Evolutionary conservation across 1,139 yeast genomes (phyloP), one percentile per base, ranked within the genome.

Genomic region (Hanseniaspora sp.): DNA sequence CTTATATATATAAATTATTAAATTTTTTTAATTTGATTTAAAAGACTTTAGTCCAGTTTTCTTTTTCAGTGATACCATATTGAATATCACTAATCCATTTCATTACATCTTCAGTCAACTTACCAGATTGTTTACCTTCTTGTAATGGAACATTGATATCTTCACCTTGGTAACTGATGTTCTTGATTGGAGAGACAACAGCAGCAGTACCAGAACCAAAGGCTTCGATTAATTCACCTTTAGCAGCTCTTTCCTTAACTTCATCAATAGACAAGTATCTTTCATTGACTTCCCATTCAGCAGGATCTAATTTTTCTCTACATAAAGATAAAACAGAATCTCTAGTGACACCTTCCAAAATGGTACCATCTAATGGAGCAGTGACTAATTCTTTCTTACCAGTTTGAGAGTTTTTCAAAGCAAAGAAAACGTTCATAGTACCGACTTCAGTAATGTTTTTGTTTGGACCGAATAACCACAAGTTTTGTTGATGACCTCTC

Each of bases 141-240:
- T 80, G 77, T 59, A 86, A 70, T 56, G 96, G 96, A 49, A 90
- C 90, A 7, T 70, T 61, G 61, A 90, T 87, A 57, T 76, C 76
- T 63, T 81, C 71, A 55, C 83, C 92, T 58, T 77, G 75, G 79
- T 80, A 92, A 57, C 90, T 92, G 65, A 92, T 86, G 62, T 78
- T 84, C 69, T 84, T 80, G 65, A 92, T 87, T 61, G 97, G 97
- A 41, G 95, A 82, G 48, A 92, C 97, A 67, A 90, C 81, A 43
- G 97, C 97, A 55, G 98, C 97, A 55, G 98, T 92, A 64, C 98
- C 97, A 18, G 96, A 76, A 62, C 98, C 98, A 65, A 92, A 92
- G 13, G 96, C 95, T 74, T 92, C 97, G 9, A 88, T 78, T 64
- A 92, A 77, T 67, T 85, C 83, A 56, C 95, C 95, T 68, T 81